Evolutionary conservation across 1,284 basidiomycete species (phyloP), one percentile per base, ranked within the genome.

Genomic region (Sanghuangporus baumii): DNA sequence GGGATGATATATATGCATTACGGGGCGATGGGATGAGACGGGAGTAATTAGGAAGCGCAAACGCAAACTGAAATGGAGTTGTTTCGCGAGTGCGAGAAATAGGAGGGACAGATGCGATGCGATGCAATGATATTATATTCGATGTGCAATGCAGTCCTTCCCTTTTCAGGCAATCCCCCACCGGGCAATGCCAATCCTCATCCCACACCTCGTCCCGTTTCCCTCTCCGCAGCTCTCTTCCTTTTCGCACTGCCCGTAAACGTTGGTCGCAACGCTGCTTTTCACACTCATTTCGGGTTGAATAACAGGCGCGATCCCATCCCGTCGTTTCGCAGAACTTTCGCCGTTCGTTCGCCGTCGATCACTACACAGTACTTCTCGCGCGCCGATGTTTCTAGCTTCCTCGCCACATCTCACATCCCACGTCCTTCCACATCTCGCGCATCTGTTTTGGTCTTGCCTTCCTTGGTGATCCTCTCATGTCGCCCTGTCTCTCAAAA

Each of bases 11-110:
- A 57, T 62, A 58, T 58, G 52, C 36, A 47, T 36, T 9, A 43
- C 11, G 37, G 48, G 7, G 6, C 18, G 43, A 14, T 18, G 37
- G 48, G 7, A 41, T 46, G 43, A 14, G 11, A 20, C 60, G 60
- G 56, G 47, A 47, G 36, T 57, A 62, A 62, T 57, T 55, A 20
- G 57, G 20, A 3, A n/a, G n/a, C n/a, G n/a, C n/a, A 36, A 50
- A 18, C 23, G 16, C 20, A 46, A 50, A 11, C 40, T 47, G 41
- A 14, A 8, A 23, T 23, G 23, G 23, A 23, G 23, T 23, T 23
- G 23, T 23, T 23, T 23, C 23, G n/a, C n/a, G n/a, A n/a, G n/a
- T n/a, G n/a, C n/a, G n/a, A n/a, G n/a, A n/a, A n/a, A n/a, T n/a
- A n/a, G n/a, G n/a, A n/a, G n/a, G n/a, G 20, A 9, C 11, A 11